These are phyloP conservation scores for Rutidosis leptorrhynchoides DNA, from an alignment of 129 eudicot genomes.

Conservation along the genomic window DNA sequence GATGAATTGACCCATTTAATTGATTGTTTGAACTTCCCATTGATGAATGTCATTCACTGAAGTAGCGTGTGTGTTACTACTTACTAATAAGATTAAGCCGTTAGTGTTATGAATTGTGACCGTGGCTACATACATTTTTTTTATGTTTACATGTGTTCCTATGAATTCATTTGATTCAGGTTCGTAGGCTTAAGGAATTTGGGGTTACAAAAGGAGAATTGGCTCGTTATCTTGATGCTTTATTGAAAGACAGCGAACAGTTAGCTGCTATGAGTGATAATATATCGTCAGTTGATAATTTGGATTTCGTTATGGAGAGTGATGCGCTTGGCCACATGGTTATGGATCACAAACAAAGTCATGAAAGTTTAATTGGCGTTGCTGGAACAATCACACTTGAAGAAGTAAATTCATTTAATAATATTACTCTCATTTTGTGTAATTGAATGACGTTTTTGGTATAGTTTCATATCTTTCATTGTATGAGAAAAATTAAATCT, in stretches of 20 bases:
- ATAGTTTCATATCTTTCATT: neutral
- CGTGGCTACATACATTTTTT: neutral
- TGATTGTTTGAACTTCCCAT: neutral
- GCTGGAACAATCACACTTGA: slow-evolving; percentile 91
- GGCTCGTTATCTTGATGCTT: slow-evolving; percentile 84
- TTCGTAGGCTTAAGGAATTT: slow-evolving; percentile 93
- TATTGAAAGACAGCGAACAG: slow-evolving; percentile 93
- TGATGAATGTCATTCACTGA: neutral
- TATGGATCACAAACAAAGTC: slow-evolving; percentile 97
- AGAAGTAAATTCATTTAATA: slow-evolving; percentile 52
- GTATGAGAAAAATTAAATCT: neutral
- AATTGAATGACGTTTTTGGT: no score
- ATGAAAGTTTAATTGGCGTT: slow-evolving; percentile 81
- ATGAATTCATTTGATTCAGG: slow-evolving; percentile 42
- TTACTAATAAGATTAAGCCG: neutral
- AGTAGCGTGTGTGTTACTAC: neutral
- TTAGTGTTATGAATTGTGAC: slow-evolving; percentile 1
- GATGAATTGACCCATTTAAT: neutral
- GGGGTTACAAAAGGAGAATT: slow-evolving; percentile 98
- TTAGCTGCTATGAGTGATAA: slow-evolving; percentile 98
- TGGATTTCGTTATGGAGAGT: slow-evolving; percentile 96
- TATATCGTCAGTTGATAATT: slow-evolving; percentile 85
- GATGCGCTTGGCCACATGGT: slow-evolving; percentile 93
- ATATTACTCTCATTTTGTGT: neutral
- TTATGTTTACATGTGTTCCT: slow-evolving; percentile 1